A percentile compares a stretch with the other conserved stretches of the same genome.
Evolutionary conservation across 768 basidiomycete genomes (phyloP).

Genomic region (Suillus fuscotomentosus): DNA sequence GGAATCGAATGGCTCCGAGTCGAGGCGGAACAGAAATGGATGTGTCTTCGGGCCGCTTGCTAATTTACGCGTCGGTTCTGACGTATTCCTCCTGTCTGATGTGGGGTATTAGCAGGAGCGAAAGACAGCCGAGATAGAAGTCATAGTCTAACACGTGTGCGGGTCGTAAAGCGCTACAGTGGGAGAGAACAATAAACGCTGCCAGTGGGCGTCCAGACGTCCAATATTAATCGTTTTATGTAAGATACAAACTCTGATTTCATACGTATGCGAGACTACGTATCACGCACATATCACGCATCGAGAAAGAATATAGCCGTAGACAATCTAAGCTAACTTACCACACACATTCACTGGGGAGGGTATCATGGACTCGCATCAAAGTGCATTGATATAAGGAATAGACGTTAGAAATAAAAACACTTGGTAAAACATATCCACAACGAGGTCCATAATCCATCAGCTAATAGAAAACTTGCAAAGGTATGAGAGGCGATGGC

Average conservation of each 20-base stretch:
- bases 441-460: not conserved
- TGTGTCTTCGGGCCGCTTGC: not conserved
- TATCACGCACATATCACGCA: not conserved
- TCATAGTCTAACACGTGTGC: not conserved
- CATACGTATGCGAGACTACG: not conserved
- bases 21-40: not conserved
- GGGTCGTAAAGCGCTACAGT: not conserved
- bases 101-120: not conserved
- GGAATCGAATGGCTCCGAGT: not conserved
- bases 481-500: conserved; percentile 29
- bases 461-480: not conserved
- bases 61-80: not conserved
- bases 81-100: not conserved
- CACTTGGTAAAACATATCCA: conserved; percentile 4
- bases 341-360: not conserved
- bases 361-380: too few relatives aligned
- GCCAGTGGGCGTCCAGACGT: too few relatives aligned
- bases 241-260: not conserved
- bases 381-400: not conserved
- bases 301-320: not conserved
- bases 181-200: not conserved
- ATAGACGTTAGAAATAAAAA: conserved; percentile 29
- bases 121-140: not conserved
- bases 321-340: not conserved
- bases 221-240: not conserved